phyloP scores from a whole-genome alignment of 2,329 filamentous ascomycete genomes.

The Beauveria asiatica region DNA sequence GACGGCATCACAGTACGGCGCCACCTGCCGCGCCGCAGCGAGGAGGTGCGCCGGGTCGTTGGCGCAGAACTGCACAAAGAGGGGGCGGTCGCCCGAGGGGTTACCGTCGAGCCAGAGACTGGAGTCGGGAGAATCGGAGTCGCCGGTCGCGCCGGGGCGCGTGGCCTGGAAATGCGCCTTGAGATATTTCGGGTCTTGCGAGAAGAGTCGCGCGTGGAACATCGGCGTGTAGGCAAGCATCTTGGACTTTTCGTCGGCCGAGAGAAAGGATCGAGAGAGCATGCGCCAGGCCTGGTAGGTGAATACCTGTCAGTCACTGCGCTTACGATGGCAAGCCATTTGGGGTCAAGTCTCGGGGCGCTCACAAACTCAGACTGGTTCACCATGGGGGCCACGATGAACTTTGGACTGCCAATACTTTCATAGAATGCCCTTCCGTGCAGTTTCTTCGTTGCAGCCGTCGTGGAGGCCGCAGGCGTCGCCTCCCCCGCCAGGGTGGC shows the following conservation, averaged over 20 bases:
- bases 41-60: constrained; percentile 77
- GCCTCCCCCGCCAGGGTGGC: neutral
- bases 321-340: neutral
- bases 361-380: constrained; percentile 95
- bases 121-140: neutral
- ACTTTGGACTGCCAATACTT: constrained; percentile 85
- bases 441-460: constrained; percentile 45
- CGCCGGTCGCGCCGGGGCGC: constrained; percentile 18
- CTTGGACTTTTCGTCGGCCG: constrained; percentile 51
- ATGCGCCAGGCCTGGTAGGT: constrained; percentile 78
- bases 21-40: constrained; percentile 66
- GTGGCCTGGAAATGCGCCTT: constrained; percentile 71
- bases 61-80: constrained; percentile 95
- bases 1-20: constrained; percentile 87
- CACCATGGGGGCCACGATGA: constrained; percentile 93
- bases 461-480: constrained; percentile 12
- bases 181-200: constrained; percentile 67
- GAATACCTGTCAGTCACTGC: neutral
- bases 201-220: constrained; percentile 87
- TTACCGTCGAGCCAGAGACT: constrained; percentile 74
- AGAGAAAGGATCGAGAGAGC: constrained; percentile 86
- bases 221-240: constrained; percentile 91
- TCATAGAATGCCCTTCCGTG: constrained; percentile 88
- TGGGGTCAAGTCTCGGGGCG: constrained; percentile 13
- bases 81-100: constrained; percentile 70